Conservation (phyloP, 2,329 filamentous ascomycete species). For the Claviceps monticola region DNA sequence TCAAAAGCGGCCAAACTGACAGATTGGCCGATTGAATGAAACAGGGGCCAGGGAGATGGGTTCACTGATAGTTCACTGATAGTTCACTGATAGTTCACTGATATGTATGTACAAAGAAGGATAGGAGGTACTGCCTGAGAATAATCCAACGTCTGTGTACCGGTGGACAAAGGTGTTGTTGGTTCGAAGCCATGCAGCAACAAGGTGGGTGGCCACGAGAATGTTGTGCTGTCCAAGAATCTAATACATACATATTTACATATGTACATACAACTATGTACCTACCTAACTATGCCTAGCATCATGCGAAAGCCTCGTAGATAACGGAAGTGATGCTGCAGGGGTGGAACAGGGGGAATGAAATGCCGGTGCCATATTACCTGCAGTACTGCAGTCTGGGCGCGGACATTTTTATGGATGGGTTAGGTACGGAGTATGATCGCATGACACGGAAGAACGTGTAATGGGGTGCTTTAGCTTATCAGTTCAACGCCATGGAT, state of each 20-base stretch:
- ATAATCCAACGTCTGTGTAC: slow-evolving; percentile 3
- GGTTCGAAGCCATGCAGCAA: neutral
- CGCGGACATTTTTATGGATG: neutral
- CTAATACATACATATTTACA: no score
- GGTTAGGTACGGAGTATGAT: neutral
- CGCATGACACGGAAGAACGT: neutral
- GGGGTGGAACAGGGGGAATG: neutral
- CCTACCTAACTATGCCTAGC: neutral
- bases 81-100: no score
- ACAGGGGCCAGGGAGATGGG: slow-evolving; percentile 11
- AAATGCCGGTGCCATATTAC: neutral
- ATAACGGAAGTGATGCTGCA: neutral
- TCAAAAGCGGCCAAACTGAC: slow-evolving; percentile 10
- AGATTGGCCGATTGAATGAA: slow-evolving; percentile 11
- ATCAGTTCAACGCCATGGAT: neutral
- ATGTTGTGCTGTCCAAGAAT: neutral
- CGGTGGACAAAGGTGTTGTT: neutral
- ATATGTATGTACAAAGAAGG: slow-evolving; percentile 6
- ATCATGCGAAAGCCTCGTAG: neutral
- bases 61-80: no score
- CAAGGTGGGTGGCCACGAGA: neutral
- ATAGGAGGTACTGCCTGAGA: neutral
- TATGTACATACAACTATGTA: no score
- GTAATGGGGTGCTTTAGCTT: neutral
- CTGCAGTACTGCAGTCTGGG: neutral